These are phyloP conservation scores for Pseudogymnoascus sp. DNA, from an alignment of 2,329 filamentous ascomycete genomes.

Conservation along the genomic window DNA sequence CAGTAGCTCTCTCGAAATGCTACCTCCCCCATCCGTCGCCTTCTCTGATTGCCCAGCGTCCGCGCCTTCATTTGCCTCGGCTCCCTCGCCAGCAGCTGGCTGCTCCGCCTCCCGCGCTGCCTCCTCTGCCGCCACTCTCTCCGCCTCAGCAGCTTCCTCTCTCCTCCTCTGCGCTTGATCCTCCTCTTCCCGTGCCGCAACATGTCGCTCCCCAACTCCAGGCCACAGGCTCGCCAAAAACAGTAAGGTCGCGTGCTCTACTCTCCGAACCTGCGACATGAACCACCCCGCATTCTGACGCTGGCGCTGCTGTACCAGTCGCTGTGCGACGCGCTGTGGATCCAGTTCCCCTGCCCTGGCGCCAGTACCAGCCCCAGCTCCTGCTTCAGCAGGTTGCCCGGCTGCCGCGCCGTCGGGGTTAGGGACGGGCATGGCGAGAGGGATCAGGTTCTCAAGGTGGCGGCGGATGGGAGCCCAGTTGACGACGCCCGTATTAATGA, in stretches of 20 bases:
- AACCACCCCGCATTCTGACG: slow-evolving; percentile 43
- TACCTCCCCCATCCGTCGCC: not conserved
- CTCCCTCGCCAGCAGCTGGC: slow-evolving; percentile 12
- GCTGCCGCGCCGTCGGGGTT: slow-evolving; percentile 19
- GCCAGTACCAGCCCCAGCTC: slow-evolving; percentile 8
- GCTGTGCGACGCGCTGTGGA: slow-evolving; percentile 46
- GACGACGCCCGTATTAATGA: slow-evolving; percentile 53
- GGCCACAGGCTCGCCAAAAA: slow-evolving; percentile 61
- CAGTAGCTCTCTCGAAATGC: not conserved
- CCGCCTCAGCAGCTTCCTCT: slow-evolving; percentile 19
- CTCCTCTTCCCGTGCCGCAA: slow-evolving; percentile 32
- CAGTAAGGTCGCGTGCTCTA: slow-evolving; percentile 54
- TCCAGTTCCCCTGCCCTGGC: slow-evolving; percentile 28
- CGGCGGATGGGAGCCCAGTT: slow-evolving; percentile 52
- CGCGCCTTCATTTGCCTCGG: not conserved
- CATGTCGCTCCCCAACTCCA: slow-evolving; percentile 58
- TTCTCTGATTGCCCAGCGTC: not conserved
- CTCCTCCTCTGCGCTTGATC: slow-evolving; percentile 21
- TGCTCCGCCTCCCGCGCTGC: slow-evolving; percentile 20
- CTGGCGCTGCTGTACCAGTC: slow-evolving; percentile 43
- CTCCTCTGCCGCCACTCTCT: slow-evolving; percentile 19
- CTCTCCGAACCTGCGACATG: slow-evolving; percentile 42
- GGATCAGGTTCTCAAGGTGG: slow-evolving; percentile 54
- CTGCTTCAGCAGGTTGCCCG: slow-evolving; percentile 27
- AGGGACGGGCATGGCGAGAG: slow-evolving; percentile 38